Percentiles rank a stretch among this genome's conserved stretches.
These are phyloP conservation scores for Spiraea crenata DNA, from an alignment of 331 rosid species.

Conservation along the genomic window DNA sequence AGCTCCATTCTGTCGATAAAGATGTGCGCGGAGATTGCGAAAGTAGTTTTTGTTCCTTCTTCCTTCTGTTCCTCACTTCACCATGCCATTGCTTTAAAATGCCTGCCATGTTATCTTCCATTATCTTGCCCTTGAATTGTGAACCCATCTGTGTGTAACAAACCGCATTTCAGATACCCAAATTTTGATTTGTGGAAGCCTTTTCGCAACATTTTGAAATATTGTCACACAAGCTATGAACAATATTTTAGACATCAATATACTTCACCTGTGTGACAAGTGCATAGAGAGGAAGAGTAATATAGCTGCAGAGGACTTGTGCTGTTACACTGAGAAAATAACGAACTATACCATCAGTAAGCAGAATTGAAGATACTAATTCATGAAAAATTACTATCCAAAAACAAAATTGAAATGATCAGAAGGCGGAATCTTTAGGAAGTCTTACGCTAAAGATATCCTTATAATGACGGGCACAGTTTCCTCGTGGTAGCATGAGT, in stretches of 20 bases:
- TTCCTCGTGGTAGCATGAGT: conserved; percentile 50
- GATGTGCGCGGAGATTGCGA: conserved; percentile 18
- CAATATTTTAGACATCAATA: not conserved
- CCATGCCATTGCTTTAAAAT: conserved; percentile 40
- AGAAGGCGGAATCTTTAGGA: not conserved
- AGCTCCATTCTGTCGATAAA: conserved; percentile 33
- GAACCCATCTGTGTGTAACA: conserved; percentile 45
- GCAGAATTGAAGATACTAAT: not conserved
- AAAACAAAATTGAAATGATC: not conserved
- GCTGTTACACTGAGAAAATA: conserved; percentile 23
- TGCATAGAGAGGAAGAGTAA: conserved; percentile 44
- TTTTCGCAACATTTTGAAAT: not conserved
- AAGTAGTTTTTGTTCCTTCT: conserved; percentile 15
- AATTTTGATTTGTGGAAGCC: not conserved
- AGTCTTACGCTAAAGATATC: conserved; percentile 41
- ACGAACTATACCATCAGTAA: not conserved
- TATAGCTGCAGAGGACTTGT: conserved; percentile 37
- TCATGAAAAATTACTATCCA: not conserved
- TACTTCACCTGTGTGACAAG: conserved; percentile 43
- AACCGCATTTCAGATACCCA: not conserved
- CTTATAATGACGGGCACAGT: conserved; percentile 21
- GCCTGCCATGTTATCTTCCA: conserved; percentile 37
- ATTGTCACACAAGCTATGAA: not conserved
- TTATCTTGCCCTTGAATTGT: conserved; percentile 31
- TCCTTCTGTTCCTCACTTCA: conserved; percentile 43